Percentiles rank a stretch among this genome's conserved stretches.
phyloP scores from a whole-genome alignment of 2,329 filamentous ascomycete species.

The Teratosphaeria destructans region DNA sequence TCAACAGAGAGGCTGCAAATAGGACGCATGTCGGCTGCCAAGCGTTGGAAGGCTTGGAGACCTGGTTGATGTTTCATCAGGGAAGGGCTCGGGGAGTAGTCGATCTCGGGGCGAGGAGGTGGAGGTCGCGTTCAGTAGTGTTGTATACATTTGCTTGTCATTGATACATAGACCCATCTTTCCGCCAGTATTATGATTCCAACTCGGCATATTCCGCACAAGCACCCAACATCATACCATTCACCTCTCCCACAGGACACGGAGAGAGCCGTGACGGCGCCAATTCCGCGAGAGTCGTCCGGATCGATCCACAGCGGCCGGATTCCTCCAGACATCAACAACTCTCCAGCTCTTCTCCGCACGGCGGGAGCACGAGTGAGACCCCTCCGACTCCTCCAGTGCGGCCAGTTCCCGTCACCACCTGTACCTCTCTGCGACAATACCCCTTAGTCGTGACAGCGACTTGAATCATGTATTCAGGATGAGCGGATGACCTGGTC shows the following conservation, averaged over 20 bases:
- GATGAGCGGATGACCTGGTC: background rate
- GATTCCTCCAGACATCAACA: background rate
- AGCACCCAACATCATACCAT: background rate
- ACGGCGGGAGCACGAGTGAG: background rate
- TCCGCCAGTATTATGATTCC: too few relatives aligned
- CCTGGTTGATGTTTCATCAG: too few relatives aligned
- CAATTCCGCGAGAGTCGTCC: background rate
- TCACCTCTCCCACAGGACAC: too few relatives aligned
- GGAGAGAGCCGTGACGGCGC: background rate
- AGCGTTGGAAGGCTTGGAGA: too few relatives aligned
- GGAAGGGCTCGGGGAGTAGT: too few relatives aligned
- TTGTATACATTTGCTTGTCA: too few relatives aligned
- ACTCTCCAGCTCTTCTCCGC: background rate
- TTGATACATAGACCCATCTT: too few relatives aligned
- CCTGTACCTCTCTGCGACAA: background rate
- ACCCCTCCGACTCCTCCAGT: background rate
- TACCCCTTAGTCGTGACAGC: background rate
- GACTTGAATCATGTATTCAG: background rate
- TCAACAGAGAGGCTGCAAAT: too few relatives aligned
- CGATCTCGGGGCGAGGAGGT: too few relatives aligned
- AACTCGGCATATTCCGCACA: too few relatives aligned
- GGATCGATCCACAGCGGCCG: background rate
- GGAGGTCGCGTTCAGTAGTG: too few relatives aligned
- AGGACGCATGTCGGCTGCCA: too few relatives aligned
- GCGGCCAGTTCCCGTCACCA: background rate